phyloP scores from a whole-genome alignment of 176 grass and related monocot species.

The Aegilops tauschii region DNA sequence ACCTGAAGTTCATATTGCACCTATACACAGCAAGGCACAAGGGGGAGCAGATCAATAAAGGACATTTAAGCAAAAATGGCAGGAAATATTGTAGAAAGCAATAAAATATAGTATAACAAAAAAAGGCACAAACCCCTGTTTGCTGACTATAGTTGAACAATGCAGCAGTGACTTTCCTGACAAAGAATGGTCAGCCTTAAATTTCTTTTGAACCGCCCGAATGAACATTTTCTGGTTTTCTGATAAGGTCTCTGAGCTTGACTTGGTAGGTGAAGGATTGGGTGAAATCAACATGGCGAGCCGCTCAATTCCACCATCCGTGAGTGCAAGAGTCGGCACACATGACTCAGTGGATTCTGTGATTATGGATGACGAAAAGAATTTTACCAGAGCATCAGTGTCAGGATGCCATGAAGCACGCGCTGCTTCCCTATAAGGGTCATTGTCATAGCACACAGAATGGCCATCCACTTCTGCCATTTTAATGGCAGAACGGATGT shows the following conservation, averaged over 20 bases:
- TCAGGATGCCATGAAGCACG: neutral
- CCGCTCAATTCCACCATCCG: neutral
- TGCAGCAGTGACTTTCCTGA: neutral
- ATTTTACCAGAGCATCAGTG: neutral
- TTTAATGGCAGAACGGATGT: neutral
- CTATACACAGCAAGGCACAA: neutral
- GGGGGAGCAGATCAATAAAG: neutral
- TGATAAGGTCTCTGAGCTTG: neutral
- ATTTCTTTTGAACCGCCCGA: neutral
- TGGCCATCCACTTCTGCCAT: neutral
- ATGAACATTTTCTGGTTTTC: constrained; percentile 22
- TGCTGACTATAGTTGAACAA: neutral
- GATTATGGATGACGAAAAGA: neutral
- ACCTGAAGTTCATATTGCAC: neutral
- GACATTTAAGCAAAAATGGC: neutral
- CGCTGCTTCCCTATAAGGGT: neutral
- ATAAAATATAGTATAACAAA: neutral
- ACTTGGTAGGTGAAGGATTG: neutral
- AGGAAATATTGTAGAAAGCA: neutral
- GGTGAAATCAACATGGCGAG: neutral
- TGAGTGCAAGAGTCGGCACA: neutral
- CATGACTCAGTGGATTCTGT: neutral
- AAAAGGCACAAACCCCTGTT: neutral
- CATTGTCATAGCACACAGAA: neutral
- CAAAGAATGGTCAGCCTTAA: constrained; percentile 2